Evolutionary conservation across 2,329 filamentous ascomycete genomes (phyloP).

Genomic region (Ceratocystis smalleyi): DNA sequence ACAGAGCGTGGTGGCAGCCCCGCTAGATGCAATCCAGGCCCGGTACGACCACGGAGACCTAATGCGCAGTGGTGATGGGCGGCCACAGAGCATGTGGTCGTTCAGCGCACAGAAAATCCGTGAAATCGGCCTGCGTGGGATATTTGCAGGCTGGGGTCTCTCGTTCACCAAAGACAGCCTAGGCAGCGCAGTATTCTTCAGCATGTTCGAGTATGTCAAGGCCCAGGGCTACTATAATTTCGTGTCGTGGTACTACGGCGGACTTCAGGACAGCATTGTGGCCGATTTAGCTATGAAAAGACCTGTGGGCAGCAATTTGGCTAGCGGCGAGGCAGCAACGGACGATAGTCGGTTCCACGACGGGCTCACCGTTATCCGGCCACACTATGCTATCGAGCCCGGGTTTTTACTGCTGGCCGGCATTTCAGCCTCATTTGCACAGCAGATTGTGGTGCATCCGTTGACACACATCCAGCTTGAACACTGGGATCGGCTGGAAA

Average conservation of each 20-base stretch:
- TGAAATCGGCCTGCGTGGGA: slow-evolving; percentile 56
- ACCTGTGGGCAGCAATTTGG: slow-evolving; percentile 22
- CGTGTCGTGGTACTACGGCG: slow-evolving; percentile 54
- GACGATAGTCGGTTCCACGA: background rate
- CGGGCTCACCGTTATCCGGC: slow-evolving; percentile 40
- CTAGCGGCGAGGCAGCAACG: slow-evolving; percentile 24
- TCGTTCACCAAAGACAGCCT: slow-evolving; percentile 54
- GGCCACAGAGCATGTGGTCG: slow-evolving; percentile 52
- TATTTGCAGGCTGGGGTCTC: slow-evolving; percentile 59
- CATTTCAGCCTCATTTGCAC: slow-evolving; percentile 49
- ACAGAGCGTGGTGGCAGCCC: slow-evolving; percentile 57
- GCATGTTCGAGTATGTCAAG: slow-evolving; percentile 61
- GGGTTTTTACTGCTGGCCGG: slow-evolving; percentile 55
- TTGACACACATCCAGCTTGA: slow-evolving; percentile 54
- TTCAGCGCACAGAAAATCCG: slow-evolving; percentile 48
- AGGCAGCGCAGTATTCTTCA: slow-evolving; percentile 58
- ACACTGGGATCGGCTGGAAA: slow-evolving; percentile 58
- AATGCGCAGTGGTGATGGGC: slow-evolving; percentile 21
- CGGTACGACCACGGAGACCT: slow-evolving; percentile 47
- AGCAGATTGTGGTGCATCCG: slow-evolving; percentile 57
- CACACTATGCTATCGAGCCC: slow-evolving; percentile 62
- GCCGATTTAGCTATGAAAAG: slow-evolving; percentile 21
- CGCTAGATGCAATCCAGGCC: slow-evolving; percentile 59
- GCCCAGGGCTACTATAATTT: slow-evolving; percentile 56
- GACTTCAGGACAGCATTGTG: slow-evolving; percentile 36